Evolutionary conservation across 148 eudicot species (phyloP), one percentile per base, ranked within the genome.

Genomic region (Pharnaceum exiguum): DNA sequence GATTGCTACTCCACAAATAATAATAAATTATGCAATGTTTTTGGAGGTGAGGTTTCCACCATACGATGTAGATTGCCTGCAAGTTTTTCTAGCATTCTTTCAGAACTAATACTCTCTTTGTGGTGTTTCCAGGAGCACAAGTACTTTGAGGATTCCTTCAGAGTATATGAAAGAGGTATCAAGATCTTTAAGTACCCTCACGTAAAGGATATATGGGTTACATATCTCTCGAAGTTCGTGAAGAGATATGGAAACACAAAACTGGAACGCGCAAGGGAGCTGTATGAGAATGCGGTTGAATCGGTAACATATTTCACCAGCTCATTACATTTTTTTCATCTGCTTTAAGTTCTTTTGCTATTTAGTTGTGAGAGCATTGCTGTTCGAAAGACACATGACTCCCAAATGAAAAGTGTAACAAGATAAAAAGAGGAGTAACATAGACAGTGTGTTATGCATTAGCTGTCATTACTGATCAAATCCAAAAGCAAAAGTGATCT

Each of bases 161-260:
- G 87, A 72, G 96, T 93, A 19, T 93, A 93, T 62, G 96, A 93
- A 80, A 76, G 96, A 73, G 99, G 99, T 13, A 89, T 86, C 54
- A 89, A 88, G 80, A 93, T 93, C 54, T 93, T 93, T 40, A 93
- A 93, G 46, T 89, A 89, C 52, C 96, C 99, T 7, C 99, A 93
- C 59, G 99, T 83, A 32, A 93, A 89, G 69, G 96, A 93, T 74
- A 86, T 89, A 65, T 93, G 99, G 96, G 83, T 81, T 53, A 81
- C 95, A 23, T 89, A 88, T 69, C 81, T 93, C 24, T 75, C 96
- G 44, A 93, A 93, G 79, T 89, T 89, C 77, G 96, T 93, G 42
- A 80, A 79, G 68, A 75, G 96, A 76, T 93, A 78, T 59, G 96
- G 94, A 49, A 83, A 67, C 56, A 69, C 82, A 23, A 93, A 93